Conservation (phyloP, 2,329 filamentous ascomycete genomes). For the Hirsutella rhossiliensis region DNA sequence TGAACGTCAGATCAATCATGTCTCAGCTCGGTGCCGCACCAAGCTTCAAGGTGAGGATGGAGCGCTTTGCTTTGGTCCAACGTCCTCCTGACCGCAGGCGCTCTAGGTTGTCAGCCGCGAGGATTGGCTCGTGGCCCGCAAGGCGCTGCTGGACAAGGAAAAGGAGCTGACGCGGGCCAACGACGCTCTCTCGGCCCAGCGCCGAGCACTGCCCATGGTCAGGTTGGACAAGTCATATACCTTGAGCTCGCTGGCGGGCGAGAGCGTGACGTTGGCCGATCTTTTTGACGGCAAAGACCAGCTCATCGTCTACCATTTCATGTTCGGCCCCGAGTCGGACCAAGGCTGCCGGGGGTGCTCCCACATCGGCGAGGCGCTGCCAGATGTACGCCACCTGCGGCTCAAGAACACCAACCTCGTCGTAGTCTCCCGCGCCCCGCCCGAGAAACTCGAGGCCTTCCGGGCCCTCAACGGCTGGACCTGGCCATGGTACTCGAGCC, state of each 20-base stretch:
- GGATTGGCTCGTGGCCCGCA: slow-evolving; percentile 22
- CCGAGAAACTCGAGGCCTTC: slow-evolving; percentile 22
- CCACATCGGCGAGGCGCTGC: slow-evolving; percentile 25
- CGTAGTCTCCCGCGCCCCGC: slow-evolving; percentile 24
- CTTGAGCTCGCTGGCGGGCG: slow-evolving; percentile 19
- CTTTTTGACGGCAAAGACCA: slow-evolving; percentile 22
- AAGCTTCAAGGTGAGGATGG: no score
- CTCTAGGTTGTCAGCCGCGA: slow-evolving; percentile 18
- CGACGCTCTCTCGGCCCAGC: slow-evolving; percentile 16
- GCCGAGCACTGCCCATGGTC: slow-evolving; percentile 26
- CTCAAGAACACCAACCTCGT: slow-evolving; percentile 24
- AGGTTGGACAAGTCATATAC: slow-evolving; percentile 21
- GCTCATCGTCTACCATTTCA: slow-evolving; percentile 33
- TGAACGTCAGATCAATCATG: no score
- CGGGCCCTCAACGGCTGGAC: slow-evolving; percentile 25
- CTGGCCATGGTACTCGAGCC: slow-evolving; percentile 27
- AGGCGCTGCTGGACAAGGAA: slow-evolving; percentile 20
- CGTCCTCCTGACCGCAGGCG: no score
- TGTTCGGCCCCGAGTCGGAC: slow-evolving; percentile 24
- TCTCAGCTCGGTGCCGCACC: no score
- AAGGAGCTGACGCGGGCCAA: slow-evolving; percentile 17
- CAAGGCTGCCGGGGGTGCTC: slow-evolving; percentile 26
- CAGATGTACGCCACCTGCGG: slow-evolving; percentile 23
- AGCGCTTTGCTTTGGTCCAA: no score
- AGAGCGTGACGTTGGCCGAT: slow-evolving; percentile 12